Conservation (phyloP, 2,329 filamentous ascomycete species). For the Diaporthe destruens region DNA sequence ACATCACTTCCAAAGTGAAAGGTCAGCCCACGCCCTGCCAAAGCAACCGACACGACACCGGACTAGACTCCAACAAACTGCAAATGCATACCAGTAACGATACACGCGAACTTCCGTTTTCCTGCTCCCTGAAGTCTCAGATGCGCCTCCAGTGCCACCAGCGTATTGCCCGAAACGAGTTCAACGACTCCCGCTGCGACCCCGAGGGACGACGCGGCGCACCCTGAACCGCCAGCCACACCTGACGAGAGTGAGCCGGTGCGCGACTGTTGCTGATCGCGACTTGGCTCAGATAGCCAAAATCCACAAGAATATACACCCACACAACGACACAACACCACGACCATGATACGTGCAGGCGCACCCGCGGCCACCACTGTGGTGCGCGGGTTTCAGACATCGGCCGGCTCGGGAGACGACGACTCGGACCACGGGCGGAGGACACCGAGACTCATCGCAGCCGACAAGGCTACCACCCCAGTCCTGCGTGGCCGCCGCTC, state of each 20-base stretch:
- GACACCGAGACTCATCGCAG: constrained; percentile 43
- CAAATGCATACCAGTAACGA: constrained; percentile 70
- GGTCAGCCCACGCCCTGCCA: constrained; percentile 38
- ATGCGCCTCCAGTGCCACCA: constrained; percentile 67
- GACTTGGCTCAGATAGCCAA: background rate
- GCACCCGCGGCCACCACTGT: constrained; percentile 63
- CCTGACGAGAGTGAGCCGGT: background rate
- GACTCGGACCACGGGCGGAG: constrained; percentile 63
- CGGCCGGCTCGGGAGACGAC: constrained; percentile 68
- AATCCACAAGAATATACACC: background rate
- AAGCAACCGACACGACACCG: constrained; percentile 41
- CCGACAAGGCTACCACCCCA: constrained; percentile 49
- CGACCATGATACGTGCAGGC: constrained; percentile 60
- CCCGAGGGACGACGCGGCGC: constrained; percentile 71
- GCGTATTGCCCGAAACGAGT: constrained; percentile 61
- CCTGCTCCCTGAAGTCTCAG: constrained; percentile 67
- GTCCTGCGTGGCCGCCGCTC: constrained; percentile 54
- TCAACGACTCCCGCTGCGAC: constrained; percentile 67
- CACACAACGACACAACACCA: constrained; percentile 8
- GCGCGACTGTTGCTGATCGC: constrained; percentile 13
- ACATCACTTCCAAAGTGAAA: constrained; percentile 38
- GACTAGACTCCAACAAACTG: constrained; percentile 43
- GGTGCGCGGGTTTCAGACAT: constrained; percentile 69
- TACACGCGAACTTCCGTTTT: constrained; percentile 54
- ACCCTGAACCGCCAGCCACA: constrained; percentile 54